phyloP scores from a whole-genome alignment of 2,329 filamentous ascomycete species.

The Sclerotinia subarctica region DNA sequence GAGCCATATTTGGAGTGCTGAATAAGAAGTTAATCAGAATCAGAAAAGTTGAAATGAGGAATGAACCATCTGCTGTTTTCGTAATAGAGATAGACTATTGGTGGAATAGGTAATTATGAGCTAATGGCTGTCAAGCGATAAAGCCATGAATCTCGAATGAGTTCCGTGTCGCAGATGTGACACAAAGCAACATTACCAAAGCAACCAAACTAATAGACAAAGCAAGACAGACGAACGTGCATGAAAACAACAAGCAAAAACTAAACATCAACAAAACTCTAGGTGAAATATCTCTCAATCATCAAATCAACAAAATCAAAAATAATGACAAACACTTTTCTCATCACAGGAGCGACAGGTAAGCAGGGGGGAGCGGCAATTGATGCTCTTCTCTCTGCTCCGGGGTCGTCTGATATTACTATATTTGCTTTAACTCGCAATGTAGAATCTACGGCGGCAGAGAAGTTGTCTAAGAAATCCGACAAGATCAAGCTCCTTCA shows the following conservation, averaged over 20 bases:
- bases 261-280: neutral
- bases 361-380: slow-evolving; percentile 48
- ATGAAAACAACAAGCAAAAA: neutral
- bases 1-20: neutral
- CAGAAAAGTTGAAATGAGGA: neutral
- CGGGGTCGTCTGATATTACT: slow-evolving; percentile 37
- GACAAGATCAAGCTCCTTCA: slow-evolving; percentile 51
- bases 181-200: slow-evolving; percentile 15
- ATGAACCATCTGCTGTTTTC: neutral
- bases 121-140: slow-evolving; percentile 5
- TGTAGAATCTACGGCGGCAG: slow-evolving; percentile 45
- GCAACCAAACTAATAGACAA: neutral
- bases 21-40: neutral
- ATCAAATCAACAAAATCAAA: neutral
- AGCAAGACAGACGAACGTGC: neutral
- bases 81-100: neutral
- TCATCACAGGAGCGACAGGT: slow-evolving; percentile 49
- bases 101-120: neutral
- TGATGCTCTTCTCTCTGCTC: slow-evolving; percentile 41
- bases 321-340: slow-evolving; percentile 23
- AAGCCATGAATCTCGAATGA: neutral
- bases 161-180: neutral
- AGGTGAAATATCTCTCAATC: neutral
- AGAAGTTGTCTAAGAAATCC: slow-evolving; percentile 46
- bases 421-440: slow-evolving; percentile 61